Base-by-base conservation (phyloP, 2,329 filamentous ascomycete species). In the Pseudocercospora fijiensis region DNA sequence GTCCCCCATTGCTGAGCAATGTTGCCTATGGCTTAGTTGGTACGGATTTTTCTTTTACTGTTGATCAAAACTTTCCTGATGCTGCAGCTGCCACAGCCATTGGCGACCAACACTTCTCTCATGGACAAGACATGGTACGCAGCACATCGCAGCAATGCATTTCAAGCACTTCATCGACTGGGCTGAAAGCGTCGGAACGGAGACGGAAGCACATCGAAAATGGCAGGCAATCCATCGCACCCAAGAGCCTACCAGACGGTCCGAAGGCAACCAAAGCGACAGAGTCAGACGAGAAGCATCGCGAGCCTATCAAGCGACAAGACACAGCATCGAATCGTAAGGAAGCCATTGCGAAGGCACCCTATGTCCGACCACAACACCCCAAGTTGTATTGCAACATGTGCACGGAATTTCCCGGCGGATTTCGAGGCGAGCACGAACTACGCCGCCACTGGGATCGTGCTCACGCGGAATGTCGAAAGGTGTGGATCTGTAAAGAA, bases 381-480 rank as follows among this genome's bases (percentile, higher is more conserved):
- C 85, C 86, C 37, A 91, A 90, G 76, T 86, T 91, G 65, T 85
- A 84, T 73, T 96, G 92, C 75, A 75, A 78, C 1, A 79, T 85
- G 64, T 96, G 92, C 78, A 83, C 84, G 58, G 87, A 91, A 61
- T 85, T 90, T 58, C 88, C 88, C 0, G 85, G 90, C 18, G 92
- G 91, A 51, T 96, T 96, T 77, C 87, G 92, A 33, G 92, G 92
- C 60, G 90, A 93, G 24, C 92, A 96, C 74, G 92, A 96, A 76
- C 77, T 83, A 18, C 77, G 79, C 20, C 76, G 81, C 28, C 81
- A 83, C 78, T 68, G 82, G 77, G 73, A 87, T 78, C 85, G 87
- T 57, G 84, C 91, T 68, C 94, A 98, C 76, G 78, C 83, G 3
- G 71, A 77, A 28, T 78, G 80, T 11, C 82, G 84, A 65, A 86